Base-by-base conservation (phyloP, 306 rosid genomes). In the Canavalia gladiata region DNA sequence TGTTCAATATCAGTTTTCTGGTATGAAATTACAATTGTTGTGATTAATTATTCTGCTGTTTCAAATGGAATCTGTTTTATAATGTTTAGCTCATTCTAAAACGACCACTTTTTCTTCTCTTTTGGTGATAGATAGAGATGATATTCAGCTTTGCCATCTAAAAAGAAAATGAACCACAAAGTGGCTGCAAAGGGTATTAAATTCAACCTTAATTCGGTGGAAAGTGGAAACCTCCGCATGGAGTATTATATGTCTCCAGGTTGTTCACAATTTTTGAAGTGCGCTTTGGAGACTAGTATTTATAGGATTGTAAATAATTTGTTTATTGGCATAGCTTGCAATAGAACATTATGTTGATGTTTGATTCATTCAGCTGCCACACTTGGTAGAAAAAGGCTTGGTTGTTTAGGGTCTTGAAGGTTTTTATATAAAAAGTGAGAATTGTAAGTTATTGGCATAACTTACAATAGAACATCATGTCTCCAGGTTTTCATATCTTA, bases 61-160 rank as follows among this genome's bases (percentile, higher is more conserved):
- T 52, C 70, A 5, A 5, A 18, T 65, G 52, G 39, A 41, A 76
- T 70, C 2, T 64, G 65, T 76, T 57, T 57, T 59, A 29, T 78
- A 34, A 51, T 34, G 52, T 29, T 50, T 9, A 30, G 25, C 71
- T 9, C 74, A 43, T 57, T 46, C 56, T 55, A 6, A 60, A 39
- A 18, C 5, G 2, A 29, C 5, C 5, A 50, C 45, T 10, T 30
- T 65, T 59, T 51, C 51, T 68, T 42, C 68, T 9, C 58, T 71
- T 52, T 56, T n/a, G 31, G 37, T 13, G n/a, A 29, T 71, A 39
- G 54, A 60, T 34, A 39, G 77, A 58, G 33, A 78, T 78, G 39
- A 18, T 67, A 31, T 74, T 82, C 35, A 68, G 72, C 35, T 41
- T 45, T 60, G 55, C 55, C 46, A 86, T 46, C 74, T 69, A 43